Evolutionary conservation across 164 flowering plant species (phyloP), one percentile per base, ranked within the genome.

Genomic region (Santalum album): DNA sequence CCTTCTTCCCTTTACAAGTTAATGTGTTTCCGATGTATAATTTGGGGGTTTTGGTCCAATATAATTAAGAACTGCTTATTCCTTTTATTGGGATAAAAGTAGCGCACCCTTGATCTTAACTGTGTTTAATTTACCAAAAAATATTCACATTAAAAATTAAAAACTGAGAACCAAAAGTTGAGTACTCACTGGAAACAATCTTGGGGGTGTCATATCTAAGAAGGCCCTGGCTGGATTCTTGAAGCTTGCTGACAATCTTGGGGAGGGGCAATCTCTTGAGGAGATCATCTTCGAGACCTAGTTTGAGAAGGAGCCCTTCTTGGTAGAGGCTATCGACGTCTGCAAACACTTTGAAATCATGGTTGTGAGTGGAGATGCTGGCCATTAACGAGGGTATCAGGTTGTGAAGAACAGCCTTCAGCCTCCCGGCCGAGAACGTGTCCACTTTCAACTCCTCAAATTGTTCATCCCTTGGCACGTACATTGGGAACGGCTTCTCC

Each of bases 401-500:
- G 73, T 79, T 83, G 56, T 90, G 99, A 11, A 94, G 90, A 43
- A 84, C 81, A 0, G 76, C 99, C 61, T 77, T 87, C 0, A 84
- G 78, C 72, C 95, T 74, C 59, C 90, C 81, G 1, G 70, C 56
- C 0, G 81, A 61, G 61, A 89, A 85, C 2, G 96, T 68, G 44
- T 82, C 60, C 39, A 54, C 58, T 57, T 92, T 92, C 1, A 77
- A 64, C 76, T 92, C 96, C 79, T 89, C 99, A 48, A 92, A 92
- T 20, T 84, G 95, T 58, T 92, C 99, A 19, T 92, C 99, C 48
- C 97, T 73, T 0, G 99, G 99, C 36, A 85, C 88, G 42, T 92
- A 92, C 60, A 84, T 70, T 24, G 97, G 99, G 55, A 69, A 49
- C 38, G 99, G 98, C 81, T 86, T 82, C 87, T 92, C 99, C 34